Base-by-base conservation (phyloP, 2,329 filamentous ascomycete species). In the Aspergillus chevalieri region DNA sequence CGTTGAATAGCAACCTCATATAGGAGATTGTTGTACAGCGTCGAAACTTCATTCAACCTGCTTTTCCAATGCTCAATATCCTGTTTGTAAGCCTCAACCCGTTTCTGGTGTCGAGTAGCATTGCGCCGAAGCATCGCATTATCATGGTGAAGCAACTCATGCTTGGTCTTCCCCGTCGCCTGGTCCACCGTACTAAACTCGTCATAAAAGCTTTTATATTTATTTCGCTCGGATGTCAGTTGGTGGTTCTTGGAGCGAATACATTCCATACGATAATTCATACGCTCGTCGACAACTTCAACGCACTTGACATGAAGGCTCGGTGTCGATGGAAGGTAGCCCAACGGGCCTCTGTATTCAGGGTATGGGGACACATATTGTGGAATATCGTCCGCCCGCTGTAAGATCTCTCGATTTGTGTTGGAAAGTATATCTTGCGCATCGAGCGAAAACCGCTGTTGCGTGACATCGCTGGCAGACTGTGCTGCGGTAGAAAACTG, bases 351-450 rank as follows among this genome's bases (percentile, higher is more conserved):
- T 12, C 56, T 55, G 24, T 57, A 54, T 15, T 43, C 46, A 14
- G 63, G 63, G 49, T 69, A 69, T 6, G 67, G 67, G 1, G 66
- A 69, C 5, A 60, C 47, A 44, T 67, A 65, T 24, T 61, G 49
- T 2, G 53, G 53, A 33, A 54, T 46, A 24, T 56, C 47, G 10
- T 47, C 36, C 9, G 62, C 49, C 10, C 52, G 54, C 38, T 56
- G 52, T 44, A 63, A 48, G 17, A 56, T 49, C 45, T 67, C 63
- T 19, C 60, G 59, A 22, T 43, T 50, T 14, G 57, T 50, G 38
- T 46, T 60, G 6, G 58, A 47, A 41, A 59, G 26, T 3, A 65
- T n/a, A 51, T 67, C 57, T 8, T 55, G 49, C 12, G 52, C 39
- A 24, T 52, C 24, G 22, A 64, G 47, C 42, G 49, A 49, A 30